Evolutionary conservation across 2,329 filamentous ascomycete genomes (phyloP), one percentile per base, ranked within the genome.

Genomic region (Catunica adiposa): DNA sequence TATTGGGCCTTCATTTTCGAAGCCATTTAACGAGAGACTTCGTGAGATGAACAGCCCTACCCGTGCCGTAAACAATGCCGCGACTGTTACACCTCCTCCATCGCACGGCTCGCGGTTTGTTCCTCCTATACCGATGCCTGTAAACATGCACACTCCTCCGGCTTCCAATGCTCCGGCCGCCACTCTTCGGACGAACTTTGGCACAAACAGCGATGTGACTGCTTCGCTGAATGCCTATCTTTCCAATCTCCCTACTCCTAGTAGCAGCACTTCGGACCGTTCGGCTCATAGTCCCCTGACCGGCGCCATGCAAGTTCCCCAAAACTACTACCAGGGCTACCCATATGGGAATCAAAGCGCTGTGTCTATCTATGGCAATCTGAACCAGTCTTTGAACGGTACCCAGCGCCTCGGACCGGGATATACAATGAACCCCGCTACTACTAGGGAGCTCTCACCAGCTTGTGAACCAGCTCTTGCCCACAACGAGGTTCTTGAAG

Each of bases 151-250:
- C 3, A 58, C 56, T 34, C 52, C 52, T 55, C 56, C 56, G 15
- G 56, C 57, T n/a, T 59, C 60, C 22, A 65, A 64, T 29, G 67
- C 70, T 56, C 63, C 66, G 20, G 63, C 68, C 3, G 76, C 80
- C 60, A 75, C 75, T 51, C 64, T 81, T 23, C 29, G 29, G 5
- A 34, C 29, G 5, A 34, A 34, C 5, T 34, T 34, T 34, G 29
- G 29, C 29, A 8, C n/a, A n/a, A 44, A 22, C 14, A 15, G 8
- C 22, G 50, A 52, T 23, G 14, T 52, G 1, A 52, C 37, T 52
- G 50, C 50, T 17, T 52, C 50, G 17, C 34, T 52, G 1, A 23
- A 23, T 64, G 73, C 71, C 48, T 80, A 76, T 61, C 64, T 80
- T 1, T 79, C 79, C 52, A 69, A 71, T 40, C 22, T 58, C 25